A percentile compares a stretch with the other conserved stretches of the same genome.
Conservation (phyloP, 2,329 filamentous ascomycete species). For the Xylaria sp. region DNA sequence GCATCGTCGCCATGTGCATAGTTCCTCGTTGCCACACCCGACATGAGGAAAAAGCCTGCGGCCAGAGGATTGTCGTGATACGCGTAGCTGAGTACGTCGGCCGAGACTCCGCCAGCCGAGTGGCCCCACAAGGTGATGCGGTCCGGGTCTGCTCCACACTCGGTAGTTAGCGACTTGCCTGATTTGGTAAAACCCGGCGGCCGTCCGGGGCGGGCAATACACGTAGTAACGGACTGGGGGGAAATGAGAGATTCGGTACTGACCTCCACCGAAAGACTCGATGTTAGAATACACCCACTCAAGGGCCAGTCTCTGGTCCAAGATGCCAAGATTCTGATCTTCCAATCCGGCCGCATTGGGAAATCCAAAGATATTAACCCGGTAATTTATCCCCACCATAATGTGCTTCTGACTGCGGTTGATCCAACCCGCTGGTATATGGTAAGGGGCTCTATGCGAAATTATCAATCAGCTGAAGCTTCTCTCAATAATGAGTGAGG, state of each 20-base stretch:
- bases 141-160: slow-evolving; percentile 5
- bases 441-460: slow-evolving; percentile 21
- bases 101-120: slow-evolving; percentile 30
- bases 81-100: slow-evolving; percentile 30
- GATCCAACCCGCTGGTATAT: slow-evolving; percentile 31
- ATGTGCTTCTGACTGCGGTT: slow-evolving; percentile 34
- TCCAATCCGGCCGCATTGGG: slow-evolving; percentile 36
- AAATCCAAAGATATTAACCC: slow-evolving; percentile 43
- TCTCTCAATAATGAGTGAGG: too few species aligned
- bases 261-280: slow-evolving; percentile 38
- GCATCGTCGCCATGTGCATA: slow-evolving; percentile 31
- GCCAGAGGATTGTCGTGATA: slow-evolving; percentile 27
- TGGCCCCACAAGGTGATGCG: slow-evolving; percentile 33
- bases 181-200: neutral
- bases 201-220: too few species aligned
- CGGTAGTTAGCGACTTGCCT: neutral
- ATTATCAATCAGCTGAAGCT: neutral
- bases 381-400: slow-evolving; percentile 41
- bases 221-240: too few species aligned
- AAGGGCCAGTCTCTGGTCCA: slow-evolving; percentile 40
- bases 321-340: slow-evolving; percentile 37
- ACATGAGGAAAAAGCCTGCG: slow-evolving; percentile 31
- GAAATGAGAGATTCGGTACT: neutral
- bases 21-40: slow-evolving; percentile 26
- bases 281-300: slow-evolving; percentile 43